These are phyloP conservation scores for Phytopythium helicoides DNA, from an alignment of 352 stramenopile genomes.

Conservation along the genomic window DNA sequence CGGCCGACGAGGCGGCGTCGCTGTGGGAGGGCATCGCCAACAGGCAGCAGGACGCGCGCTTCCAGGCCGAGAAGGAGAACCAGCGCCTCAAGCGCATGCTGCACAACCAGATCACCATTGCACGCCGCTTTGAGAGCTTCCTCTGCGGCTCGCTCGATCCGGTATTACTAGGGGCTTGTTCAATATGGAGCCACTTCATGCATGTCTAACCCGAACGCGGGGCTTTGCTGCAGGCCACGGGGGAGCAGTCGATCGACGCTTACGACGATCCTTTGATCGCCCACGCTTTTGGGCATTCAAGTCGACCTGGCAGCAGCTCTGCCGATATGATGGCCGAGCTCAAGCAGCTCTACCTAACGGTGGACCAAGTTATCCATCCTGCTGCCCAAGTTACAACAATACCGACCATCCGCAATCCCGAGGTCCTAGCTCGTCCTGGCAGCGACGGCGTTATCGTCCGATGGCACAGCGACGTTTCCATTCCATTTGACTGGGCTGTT, in stretches of 20 bases:
- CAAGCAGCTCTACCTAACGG: background rate
- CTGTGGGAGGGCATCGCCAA: slow-evolving; percentile 12
- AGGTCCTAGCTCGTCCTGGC: background rate
- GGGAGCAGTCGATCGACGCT: too few species aligned
- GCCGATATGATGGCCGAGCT: background rate
- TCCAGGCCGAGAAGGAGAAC: slow-evolving; percentile 9
- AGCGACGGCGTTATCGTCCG: background rate
- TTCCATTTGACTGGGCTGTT: slow-evolving; percentile 5
- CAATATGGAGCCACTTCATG: too few species aligned
- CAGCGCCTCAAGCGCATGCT: slow-evolving; percentile 8
- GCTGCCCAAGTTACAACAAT: background rate
- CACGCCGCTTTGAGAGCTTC: slow-evolving; percentile 6
- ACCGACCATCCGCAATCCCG: background rate
- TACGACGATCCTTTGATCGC: too few species aligned
- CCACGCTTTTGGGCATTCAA: too few species aligned
- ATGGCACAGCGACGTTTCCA: background rate
- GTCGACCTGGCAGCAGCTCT: background rate
- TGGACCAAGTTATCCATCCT: slow-evolving; percentile 1
- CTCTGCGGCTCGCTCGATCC: background rate
- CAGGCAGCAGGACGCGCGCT: slow-evolving; percentile 1
- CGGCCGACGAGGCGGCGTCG: background rate
- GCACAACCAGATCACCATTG: slow-evolving; percentile 9
- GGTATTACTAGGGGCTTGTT: too few species aligned
- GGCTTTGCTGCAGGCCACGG: too few species aligned
- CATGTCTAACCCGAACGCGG: too few species aligned